Evolutionary conservation across 495 filamentous ascomycete species (phyloP).

Genomic region (Penicillium psychrofluorescens): DNA sequence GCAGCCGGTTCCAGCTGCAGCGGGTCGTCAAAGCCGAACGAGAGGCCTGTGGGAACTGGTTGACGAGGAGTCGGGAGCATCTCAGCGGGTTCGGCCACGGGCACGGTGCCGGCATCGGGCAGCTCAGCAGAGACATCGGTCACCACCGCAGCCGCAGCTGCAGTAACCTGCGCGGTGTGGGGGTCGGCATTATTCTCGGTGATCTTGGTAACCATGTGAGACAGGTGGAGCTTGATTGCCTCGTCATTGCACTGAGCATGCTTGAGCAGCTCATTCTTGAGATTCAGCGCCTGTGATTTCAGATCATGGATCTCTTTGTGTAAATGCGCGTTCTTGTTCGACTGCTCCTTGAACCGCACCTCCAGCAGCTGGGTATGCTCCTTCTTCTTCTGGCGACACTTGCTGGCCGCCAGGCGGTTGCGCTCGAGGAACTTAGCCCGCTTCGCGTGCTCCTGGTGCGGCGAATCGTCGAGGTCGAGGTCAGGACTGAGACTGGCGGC

Average conservation of each 20-base stretch:
- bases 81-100: not conserved
- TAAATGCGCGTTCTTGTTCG: constrained; percentile 62
- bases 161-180: not conserved
- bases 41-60: constrained; percentile 5
- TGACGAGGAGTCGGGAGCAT: no score
- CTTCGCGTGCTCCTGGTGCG: constrained; percentile 20
- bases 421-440: constrained; percentile 61
- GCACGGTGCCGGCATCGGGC: not conserved
- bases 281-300: constrained; percentile 36
- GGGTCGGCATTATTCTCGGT: constrained; percentile 15
- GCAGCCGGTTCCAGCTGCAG: constrained; percentile 18
- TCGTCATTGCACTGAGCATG: constrained; percentile 54
- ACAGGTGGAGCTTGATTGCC: constrained; percentile 43
- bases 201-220: constrained; percentile 37
- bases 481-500: constrained; percentile 16
- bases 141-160: constrained; percentile 2
- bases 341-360: constrained; percentile 25
- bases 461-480: constrained; percentile 13
- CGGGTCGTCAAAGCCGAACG: constrained; percentile 33
- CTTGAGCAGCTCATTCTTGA: constrained; percentile 52
- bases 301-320: constrained; percentile 43
- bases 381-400: constrained; percentile 85
- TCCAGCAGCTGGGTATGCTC: constrained; percentile 59
- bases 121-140: constrained; percentile 4
- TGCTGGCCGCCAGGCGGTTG: constrained; percentile 78